A percentile compares a stretch with the other conserved stretches of the same genome.
Evolutionary conservation across 225 moss, liverwort and hornwort genomes (phyloP).

Genomic region (Polytrichum formosum): DNA sequence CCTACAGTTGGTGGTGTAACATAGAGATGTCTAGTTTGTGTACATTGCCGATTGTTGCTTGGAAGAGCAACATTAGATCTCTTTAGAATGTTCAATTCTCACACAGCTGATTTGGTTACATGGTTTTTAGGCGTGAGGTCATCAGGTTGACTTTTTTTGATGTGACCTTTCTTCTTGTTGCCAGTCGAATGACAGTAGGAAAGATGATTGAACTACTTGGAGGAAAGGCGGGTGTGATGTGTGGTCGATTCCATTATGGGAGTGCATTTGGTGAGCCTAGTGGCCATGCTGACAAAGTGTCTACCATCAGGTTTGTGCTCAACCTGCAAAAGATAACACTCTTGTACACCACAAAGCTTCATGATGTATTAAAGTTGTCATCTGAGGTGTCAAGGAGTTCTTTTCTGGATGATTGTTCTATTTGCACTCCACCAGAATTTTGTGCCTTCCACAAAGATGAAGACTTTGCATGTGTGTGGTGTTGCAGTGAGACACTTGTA

Average conservation of each 20-base stretch:
- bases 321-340: neutral
- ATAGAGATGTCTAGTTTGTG: too few species aligned
- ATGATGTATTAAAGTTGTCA: too few species aligned
- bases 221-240: slow-evolving; percentile 93
- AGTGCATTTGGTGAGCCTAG: slow-evolving; percentile 99
- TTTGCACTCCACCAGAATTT: too few species aligned
- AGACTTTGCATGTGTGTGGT: slow-evolving; percentile 2
- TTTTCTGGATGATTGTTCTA: too few species aligned
- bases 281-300: slow-evolving; percentile 95
- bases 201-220: slow-evolving; percentile 99
- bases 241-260: slow-evolving; percentile 96
- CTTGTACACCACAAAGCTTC: neutral
- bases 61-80: too few species aligned
- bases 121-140: neutral
- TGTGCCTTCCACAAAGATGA: too few species aligned
- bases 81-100: too few species aligned
- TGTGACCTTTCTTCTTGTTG: slow-evolving; percentile 5
- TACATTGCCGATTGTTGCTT: too few species aligned
- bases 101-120: too few species aligned
- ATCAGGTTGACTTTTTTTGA: neutral
- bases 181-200: slow-evolving; percentile 99
- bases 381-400: too few species aligned
- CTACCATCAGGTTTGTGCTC: slow-evolving; percentile 72
- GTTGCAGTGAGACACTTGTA: slow-evolving; percentile 75
- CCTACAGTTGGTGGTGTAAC: too few species aligned